These are phyloP conservation scores for Mrakiaceae sp. DNA, from an alignment of 1,284 basidiomycete species.

Conservation along the genomic window DNA sequence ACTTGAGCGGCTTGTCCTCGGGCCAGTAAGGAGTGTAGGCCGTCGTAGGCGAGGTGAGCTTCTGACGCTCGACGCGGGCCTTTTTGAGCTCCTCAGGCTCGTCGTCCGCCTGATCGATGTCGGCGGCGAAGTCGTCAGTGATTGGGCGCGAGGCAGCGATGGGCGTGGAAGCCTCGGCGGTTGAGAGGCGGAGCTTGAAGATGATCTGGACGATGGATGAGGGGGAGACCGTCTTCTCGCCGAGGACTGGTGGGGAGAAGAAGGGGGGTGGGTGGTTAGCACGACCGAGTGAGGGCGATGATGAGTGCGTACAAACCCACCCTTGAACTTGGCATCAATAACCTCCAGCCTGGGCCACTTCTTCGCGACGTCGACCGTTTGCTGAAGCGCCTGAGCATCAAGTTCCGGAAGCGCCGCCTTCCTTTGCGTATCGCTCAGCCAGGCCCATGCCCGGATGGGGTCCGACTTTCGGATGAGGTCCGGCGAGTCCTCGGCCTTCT, in stretches of 20 bases:
- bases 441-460: slow-evolving; percentile 8
- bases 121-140: slow-evolving; percentile 16
- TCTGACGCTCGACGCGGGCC: slow-evolving; percentile 49
- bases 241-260: slow-evolving; percentile 54
- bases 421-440: background rate
- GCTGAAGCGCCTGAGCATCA: slow-evolving; percentile 34
- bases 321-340: slow-evolving; percentile 76
- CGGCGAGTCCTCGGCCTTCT: slow-evolving; percentile 41
- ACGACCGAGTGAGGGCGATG: slow-evolving; percentile 1
- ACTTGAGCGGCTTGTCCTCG: slow-evolving; percentile 70
- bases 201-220: slow-evolving; percentile 80
- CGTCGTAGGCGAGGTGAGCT: slow-evolving; percentile 52
- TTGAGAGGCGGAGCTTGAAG: slow-evolving; percentile 62
- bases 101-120: slow-evolving; percentile 42
- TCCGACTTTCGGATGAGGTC: slow-evolving; percentile 23
- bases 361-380: slow-evolving; percentile 51
- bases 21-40: slow-evolving; percentile 86
- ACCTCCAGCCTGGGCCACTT: slow-evolving; percentile 70
- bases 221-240: slow-evolving; percentile 77
- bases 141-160: slow-evolving; percentile 4
- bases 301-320: slow-evolving; percentile 37
- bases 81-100: slow-evolving; percentile 42
- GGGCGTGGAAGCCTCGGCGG: slow-evolving; percentile 5
- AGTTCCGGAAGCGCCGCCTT: slow-evolving; percentile 5
- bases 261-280: slow-evolving; percentile 7